Conservation (phyloP, 2,329 filamentous ascomycete species). For the Dactylonectria estremocensis region DNA sequence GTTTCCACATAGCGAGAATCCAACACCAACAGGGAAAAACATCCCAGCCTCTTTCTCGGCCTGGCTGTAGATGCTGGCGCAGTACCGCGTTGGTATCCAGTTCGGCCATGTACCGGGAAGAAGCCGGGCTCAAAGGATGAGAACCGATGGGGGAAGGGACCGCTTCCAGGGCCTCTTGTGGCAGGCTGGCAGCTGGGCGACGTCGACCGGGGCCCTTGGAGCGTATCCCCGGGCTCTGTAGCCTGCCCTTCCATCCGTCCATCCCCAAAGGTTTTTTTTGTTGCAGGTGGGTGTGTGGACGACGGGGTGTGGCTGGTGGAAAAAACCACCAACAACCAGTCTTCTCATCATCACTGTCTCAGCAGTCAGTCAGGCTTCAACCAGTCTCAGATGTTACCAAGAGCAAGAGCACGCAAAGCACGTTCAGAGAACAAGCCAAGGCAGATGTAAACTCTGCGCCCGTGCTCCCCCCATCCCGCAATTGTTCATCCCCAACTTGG, state of each 20-base stretch:
- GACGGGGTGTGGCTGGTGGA: conserved; percentile 36
- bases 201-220: conserved; percentile 1
- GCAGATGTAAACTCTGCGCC: background rate
- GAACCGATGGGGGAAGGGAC: conserved; percentile 16
- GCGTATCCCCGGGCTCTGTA: conserved; percentile 1
- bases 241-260: conserved; percentile 38
- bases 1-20: background rate
- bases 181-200: conserved; percentile 1
- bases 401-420: background rate
- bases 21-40: background rate
- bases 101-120: conserved; percentile 38
- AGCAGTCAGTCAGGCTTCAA: background rate
- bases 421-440: background rate
- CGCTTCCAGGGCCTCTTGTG: conserved; percentile 8
- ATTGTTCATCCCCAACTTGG: background rate
- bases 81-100: conserved; percentile 30
- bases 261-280: conserved; percentile 47
- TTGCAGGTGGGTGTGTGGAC: conserved; percentile 38
- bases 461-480: background rate
- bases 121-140: conserved; percentile 35
- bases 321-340: conserved; percentile 34
- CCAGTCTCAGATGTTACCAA: background rate
- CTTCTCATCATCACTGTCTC: conserved; percentile 20
- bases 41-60: conserved; percentile 24
- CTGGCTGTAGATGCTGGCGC: conserved; percentile 16